Conservation (phyloP, 2,329 filamentous ascomycete species). For the Zalaria sp. region DNA sequence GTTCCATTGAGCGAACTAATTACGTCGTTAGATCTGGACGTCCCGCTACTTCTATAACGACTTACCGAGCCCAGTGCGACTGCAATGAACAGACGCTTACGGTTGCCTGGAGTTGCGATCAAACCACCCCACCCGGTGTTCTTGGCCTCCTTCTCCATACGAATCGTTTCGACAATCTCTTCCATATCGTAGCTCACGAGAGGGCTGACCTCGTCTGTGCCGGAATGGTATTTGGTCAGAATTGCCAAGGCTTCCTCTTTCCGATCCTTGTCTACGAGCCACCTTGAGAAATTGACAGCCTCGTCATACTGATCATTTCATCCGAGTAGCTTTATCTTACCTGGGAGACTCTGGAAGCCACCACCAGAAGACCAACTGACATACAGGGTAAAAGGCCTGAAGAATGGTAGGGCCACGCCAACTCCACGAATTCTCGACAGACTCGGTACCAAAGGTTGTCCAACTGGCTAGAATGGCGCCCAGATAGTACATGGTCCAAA, state of each 20-base stretch:
- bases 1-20: constrained; percentile 33
- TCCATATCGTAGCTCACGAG: constrained; percentile 52
- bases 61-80: constrained; percentile 27
- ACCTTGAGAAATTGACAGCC: constrained; percentile 23
- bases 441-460: constrained; percentile 48
- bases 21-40: background rate
- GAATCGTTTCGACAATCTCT: constrained; percentile 52
- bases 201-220: constrained; percentile 36
- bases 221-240: constrained; percentile 49
- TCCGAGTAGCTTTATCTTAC: background rate
- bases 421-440: constrained; percentile 37
- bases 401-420: constrained; percentile 37
- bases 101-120: constrained; percentile 43
- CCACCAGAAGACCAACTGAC: constrained; percentile 43
- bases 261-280: constrained; percentile 48
- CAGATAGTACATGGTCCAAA: constrained; percentile 39
- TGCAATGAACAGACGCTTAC: constrained; percentile 36
- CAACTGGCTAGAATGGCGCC: constrained; percentile 44
- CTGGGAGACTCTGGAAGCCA: constrained; percentile 48
- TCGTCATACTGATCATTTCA: background rate
- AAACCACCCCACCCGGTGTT: constrained; percentile 37
- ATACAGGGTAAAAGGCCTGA: constrained; percentile 29
- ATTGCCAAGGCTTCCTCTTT: constrained; percentile 48
- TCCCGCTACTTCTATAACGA: too few species aligned
- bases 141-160: constrained; percentile 33